Conservation (phyloP, 257 asterid species). For the Solanum piurae region DNA sequence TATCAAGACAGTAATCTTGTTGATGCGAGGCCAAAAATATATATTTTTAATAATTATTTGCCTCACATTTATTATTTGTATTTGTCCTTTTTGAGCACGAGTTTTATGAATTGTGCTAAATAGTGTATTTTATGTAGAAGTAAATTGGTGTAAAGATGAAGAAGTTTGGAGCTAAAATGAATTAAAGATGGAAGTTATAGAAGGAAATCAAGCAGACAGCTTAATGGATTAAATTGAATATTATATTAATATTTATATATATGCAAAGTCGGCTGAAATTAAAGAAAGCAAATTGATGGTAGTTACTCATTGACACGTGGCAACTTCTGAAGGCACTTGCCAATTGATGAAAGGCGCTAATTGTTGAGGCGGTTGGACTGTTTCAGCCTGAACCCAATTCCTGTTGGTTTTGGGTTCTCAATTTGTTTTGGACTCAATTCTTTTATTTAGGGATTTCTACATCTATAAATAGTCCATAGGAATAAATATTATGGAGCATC, state of each 20-base stretch:
- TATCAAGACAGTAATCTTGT: background rate
- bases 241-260: too few species aligned
- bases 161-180: background rate
- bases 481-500: too few species aligned
- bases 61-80: too few species aligned
- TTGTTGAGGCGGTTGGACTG: background rate
- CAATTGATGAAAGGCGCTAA: background rate
- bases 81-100: background rate
- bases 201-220: background rate
- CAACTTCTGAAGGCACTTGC: background rate
- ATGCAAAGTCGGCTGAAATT: background rate
- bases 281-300: background rate
- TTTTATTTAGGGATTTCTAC: background rate
- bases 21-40: background rate
- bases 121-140: background rate
- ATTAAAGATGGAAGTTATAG: background rate
- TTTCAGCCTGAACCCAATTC: background rate
- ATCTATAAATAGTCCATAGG: background rate
- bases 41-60: too few species aligned
- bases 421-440: background rate
- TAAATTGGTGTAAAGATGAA: background rate
- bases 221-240: too few species aligned
- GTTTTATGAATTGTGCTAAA: background rate
- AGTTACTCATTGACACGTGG: background rate
- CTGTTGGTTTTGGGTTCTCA: background rate